A percentile compares a stretch with the other conserved stretches of the same genome.
Evolutionary conservation across 106 monocot genomes (phyloP).

Genomic region (Gastrodia elata): DNA sequence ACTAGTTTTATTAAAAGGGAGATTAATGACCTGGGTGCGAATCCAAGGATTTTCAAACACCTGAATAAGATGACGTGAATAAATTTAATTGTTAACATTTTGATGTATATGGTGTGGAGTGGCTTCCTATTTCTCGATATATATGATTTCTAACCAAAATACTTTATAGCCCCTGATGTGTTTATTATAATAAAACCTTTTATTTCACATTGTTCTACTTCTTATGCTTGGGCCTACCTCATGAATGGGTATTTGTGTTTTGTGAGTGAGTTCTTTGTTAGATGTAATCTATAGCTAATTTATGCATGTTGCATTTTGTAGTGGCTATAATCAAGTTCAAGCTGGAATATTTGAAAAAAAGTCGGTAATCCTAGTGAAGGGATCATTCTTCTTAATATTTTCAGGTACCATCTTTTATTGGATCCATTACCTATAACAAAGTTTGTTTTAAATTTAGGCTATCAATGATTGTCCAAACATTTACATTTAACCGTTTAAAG

Average conservation of each 20-base stretch:
- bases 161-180: neutral
- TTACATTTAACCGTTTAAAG: neutral
- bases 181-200: slow-evolving; percentile 1
- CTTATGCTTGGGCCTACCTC: neutral
- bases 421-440: neutral
- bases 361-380: neutral
- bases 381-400: neutral
- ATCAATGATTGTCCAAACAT: neutral
- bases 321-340: neutral
- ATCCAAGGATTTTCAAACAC: neutral
- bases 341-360: neutral
- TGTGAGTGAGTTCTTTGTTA: neutral
- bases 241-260: neutral
- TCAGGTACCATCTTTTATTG: slow-evolving; percentile 1
- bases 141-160: neutral
- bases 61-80: slow-evolving; percentile 3
- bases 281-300: neutral
- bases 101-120: neutral
- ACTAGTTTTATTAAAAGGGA: neutral
- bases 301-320: neutral
- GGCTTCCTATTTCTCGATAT: neutral
- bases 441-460: neutral
- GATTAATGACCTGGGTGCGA: neutral
- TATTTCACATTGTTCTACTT: neutral
- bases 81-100: neutral